These are phyloP conservation scores for Hymenotorrendiella dingleyae DNA, from an alignment of 2,329 filamentous ascomycete species.

Conservation along the genomic window DNA sequence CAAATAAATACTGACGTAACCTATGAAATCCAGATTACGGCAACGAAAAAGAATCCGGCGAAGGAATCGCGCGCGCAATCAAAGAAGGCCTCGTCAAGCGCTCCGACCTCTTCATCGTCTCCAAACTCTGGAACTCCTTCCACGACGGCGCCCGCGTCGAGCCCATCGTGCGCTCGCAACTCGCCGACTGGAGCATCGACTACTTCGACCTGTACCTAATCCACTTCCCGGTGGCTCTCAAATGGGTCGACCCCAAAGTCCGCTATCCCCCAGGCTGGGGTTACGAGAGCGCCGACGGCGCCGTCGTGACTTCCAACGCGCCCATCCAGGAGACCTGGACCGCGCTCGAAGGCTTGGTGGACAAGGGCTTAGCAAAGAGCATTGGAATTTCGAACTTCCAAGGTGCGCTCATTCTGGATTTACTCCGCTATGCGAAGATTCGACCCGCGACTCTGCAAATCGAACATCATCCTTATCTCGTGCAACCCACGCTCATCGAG, in stretches of 20 bases:
- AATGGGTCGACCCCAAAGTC: slow-evolving; percentile 74
- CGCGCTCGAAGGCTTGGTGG: slow-evolving; percentile 71
- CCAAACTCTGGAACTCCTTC: slow-evolving; percentile 91
- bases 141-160: slow-evolving; percentile 74
- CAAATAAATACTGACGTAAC: neutral
- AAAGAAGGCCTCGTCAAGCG: slow-evolving; percentile 76
- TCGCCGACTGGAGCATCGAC: slow-evolving; percentile 76
- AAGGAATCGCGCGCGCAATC: slow-evolving; percentile 74
- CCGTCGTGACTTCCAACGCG: slow-evolving; percentile 60
- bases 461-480: slow-evolving; percentile 86
- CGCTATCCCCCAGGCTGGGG: slow-evolving; percentile 78
- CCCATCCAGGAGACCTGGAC: slow-evolving; percentile 77
- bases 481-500: slow-evolving; percentile 64
- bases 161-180: slow-evolving; percentile 69
- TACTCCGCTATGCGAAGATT: slow-evolving; percentile 71
- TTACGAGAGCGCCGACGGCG: slow-evolving; percentile 53
- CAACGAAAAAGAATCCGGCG: slow-evolving; percentile 72
- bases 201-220: slow-evolving; percentile 89
- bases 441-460: slow-evolving; percentile 75
- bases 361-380: slow-evolving; percentile 60
- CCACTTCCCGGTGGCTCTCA: slow-evolving; percentile 82
- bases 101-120: slow-evolving; percentile 84
- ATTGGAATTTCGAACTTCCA: slow-evolving; percentile 85
- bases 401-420: slow-evolving; percentile 68
- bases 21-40: slow-evolving; percentile 66